Conservation (phyloP, 495 filamentous ascomycete genomes). For the Trichoderma virens region DNA sequence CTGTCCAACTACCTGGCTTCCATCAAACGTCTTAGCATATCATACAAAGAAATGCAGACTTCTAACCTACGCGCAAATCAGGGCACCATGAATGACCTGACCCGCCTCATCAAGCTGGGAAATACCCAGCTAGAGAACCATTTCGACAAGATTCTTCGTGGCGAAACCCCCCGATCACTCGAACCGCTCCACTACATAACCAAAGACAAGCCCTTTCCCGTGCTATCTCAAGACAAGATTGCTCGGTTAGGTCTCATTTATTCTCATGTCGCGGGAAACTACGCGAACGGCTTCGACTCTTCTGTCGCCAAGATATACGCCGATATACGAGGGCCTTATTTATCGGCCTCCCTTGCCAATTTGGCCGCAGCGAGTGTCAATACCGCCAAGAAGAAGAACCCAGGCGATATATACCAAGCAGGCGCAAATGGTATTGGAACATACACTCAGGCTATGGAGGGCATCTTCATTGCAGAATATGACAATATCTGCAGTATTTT, state of each 20-base stretch:
- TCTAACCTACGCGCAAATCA: conserved; percentile 89
- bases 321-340: conserved; percentile 77
- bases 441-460: conserved; percentile 82
- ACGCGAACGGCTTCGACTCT: conserved; percentile 40
- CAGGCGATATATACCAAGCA: conserved; percentile 75
- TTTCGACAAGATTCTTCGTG: conserved; percentile 63
- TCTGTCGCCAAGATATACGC: conserved; percentile 65
- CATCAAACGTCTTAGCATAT: conserved; percentile 77
- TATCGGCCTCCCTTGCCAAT: conserved; percentile 70
- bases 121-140: conserved; percentile 73
- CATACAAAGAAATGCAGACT: conserved; percentile 68
- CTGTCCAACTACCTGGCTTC: conserved; percentile 81
- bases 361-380: conserved; percentile 80
- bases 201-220: conserved; percentile 57
- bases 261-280: conserved; percentile 32
- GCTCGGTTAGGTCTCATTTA: conserved; percentile 43
- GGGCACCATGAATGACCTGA: conserved; percentile 76
- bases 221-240: conserved; percentile 42
- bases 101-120: conserved; percentile 65
- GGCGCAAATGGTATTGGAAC: conserved; percentile 91
- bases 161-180: conserved; percentile 61
- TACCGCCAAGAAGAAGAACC: conserved; percentile 72
- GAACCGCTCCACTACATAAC: conserved; percentile 91
- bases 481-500: conserved; percentile 82
- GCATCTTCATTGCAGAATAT: conserved; percentile 78